Evolutionary conservation across 805 yeast genomes (phyloP), one percentile per base, ranked within the genome.

Genomic region (Debaryomyces prosopidis): DNA sequence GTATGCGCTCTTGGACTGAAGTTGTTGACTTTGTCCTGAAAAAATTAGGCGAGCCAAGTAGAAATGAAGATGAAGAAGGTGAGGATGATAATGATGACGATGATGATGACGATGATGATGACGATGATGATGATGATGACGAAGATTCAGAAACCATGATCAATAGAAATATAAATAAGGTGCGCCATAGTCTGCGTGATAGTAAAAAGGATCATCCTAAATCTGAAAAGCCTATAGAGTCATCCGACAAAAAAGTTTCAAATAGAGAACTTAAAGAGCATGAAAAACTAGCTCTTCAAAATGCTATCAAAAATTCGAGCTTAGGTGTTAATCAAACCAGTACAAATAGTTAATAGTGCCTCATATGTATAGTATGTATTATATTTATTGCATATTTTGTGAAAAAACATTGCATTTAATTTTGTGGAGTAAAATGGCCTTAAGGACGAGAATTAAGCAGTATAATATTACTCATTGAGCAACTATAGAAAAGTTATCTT

Each of bases 1-100:
- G 65, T 7, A 59, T 60, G 64, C 47, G 64, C 31, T 49, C 62
- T 3, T 60, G 65, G 63, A 40, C 53, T 35, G 65, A 60, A 39
- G 62, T 60, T 34, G 65, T 59, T 20, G 58, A 57, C 36, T 48
- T 54, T 44, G 59, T 59, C 15, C 42, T 48, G 46, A 47, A 59
- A 36, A 59, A 58, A 37, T 43, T 60, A 10, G 65, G 65, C 5
- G 46, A 45, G 26, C 60, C 61, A 2, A 39, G 26, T 11, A 51
- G 46, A 17, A 49, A 45, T 11, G 60, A 56, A n/a, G 58, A 53
- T 12, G 62, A 55, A 2, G 54, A 51, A 2, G 59, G 48, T 9
- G 54, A 52, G 2, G 53, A 51, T 6, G 52, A 50, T 9, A 54
- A 48, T 5, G 50, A 48, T 1, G 55, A 48, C 7, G 44, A 40